These are phyloP conservation scores for Immersiella caudata DNA, from an alignment of 495 filamentous ascomycete genomes.

Conservation along the genomic window DNA sequence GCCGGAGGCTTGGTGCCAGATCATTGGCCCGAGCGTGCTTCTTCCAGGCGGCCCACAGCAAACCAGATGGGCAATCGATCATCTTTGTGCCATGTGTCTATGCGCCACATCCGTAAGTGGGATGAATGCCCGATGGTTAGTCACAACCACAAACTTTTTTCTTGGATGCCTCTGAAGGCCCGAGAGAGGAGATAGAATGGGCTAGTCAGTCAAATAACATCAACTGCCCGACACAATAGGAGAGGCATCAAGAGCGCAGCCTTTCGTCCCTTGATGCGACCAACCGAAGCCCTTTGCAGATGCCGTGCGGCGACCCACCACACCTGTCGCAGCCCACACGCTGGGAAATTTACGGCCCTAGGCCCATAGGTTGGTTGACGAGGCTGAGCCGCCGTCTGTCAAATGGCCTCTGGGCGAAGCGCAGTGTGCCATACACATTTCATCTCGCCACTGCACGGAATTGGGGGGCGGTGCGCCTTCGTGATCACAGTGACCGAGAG, in stretches of 20 bases:
- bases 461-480: conserved; percentile 12
- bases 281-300: background rate
- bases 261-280: background rate
- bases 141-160: background rate
- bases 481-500: background rate
- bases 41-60: conserved; percentile 1
- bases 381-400: conserved; percentile 16
- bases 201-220: no score
- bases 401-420: background rate
- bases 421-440: background rate
- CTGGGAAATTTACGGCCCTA: background rate
- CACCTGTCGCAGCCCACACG: background rate
- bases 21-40: conserved; percentile 12
- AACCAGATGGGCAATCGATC: background rate
- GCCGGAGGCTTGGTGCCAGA: background rate
- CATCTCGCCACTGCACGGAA: background rate
- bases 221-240: no score
- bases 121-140: background rate
- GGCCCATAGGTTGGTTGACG: conserved; percentile 8
- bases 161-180: background rate
- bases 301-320: conserved; percentile 7
- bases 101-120: background rate
- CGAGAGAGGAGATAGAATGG: background rate
- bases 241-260: background rate
- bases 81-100: conserved; percentile 1